These are phyloP conservation scores for Chlorella sp. DNA, from an alignment of 139 green algal species.

Conservation along the genomic window DNA sequence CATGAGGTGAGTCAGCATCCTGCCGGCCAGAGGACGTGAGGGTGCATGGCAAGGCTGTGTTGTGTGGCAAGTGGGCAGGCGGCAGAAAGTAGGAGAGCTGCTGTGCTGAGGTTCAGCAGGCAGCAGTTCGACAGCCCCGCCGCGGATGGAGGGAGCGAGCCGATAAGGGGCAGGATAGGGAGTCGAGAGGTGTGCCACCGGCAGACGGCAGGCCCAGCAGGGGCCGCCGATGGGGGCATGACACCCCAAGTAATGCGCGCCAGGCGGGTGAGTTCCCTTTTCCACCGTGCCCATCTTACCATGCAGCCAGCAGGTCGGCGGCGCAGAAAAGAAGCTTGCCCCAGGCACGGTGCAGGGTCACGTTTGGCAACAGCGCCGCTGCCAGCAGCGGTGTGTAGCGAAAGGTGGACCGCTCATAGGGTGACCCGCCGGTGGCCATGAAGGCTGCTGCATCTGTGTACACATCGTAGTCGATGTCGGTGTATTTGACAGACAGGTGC, in stretches of 20 bases:
- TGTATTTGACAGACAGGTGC: conserved; percentile 81
- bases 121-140: no score
- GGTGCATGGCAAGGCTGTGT: neutral
- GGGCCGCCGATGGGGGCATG: no score
- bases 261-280: no score
- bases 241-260: no score
- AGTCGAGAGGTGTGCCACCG: no score
- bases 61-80: neutral
- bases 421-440: conserved; percentile 43
- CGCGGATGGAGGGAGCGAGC: no score
- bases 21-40: neutral
- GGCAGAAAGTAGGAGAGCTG: no score
- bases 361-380: conserved; percentile 83
- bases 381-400: conserved; percentile 95
- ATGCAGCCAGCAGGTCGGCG: conserved; percentile 72
- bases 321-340: conserved; percentile 91
- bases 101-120: neutral
- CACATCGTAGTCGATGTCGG: conserved; percentile 92
- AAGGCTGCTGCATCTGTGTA: conserved; percentile 70
- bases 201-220: no score
- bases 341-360: conserved; percentile 67
- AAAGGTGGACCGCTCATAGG: conserved; percentile 66
- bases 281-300: conserved; percentile 20
- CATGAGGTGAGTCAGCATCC: conserved; percentile 53
- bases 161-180: no score